A percentile compares a stretch with the other conserved stretches of the same genome.
Evolutionary conservation across 768 basidiomycete species (phyloP).

Genomic region (Leccinum subtestaceum): DNA sequence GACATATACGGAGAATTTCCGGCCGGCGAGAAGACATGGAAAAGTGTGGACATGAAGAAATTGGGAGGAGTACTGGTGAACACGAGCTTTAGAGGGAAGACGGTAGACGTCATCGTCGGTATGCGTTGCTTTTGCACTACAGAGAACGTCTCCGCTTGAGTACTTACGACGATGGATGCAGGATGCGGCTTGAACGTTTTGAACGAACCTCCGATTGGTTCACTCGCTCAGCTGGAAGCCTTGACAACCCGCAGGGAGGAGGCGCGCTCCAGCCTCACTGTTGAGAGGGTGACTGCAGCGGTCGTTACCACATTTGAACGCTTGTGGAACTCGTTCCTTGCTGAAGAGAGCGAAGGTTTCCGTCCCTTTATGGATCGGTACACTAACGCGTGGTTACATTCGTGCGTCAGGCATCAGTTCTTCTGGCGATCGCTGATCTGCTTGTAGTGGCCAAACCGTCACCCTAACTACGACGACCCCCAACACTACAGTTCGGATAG

Average conservation of each 20-base stretch:
- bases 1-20: slow-evolving; percentile 79
- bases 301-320: slow-evolving; percentile 74
- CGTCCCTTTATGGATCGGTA: slow-evolving; percentile 79
- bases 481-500: slow-evolving; percentile 66
- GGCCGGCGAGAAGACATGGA: slow-evolving; percentile 30
- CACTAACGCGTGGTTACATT: slow-evolving; percentile 83
- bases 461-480: slow-evolving; percentile 78
- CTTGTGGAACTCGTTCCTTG: slow-evolving; percentile 75
- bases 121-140: slow-evolving; percentile 21
- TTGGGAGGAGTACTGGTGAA: slow-evolving; percentile 92
- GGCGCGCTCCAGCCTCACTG: slow-evolving; percentile 39
- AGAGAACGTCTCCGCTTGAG: neutral
- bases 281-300: slow-evolving; percentile 73
- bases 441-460: slow-evolving; percentile 71
- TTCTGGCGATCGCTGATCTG: neutral
- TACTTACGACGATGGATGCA: slow-evolving; percentile 30
- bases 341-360: slow-evolving; percentile 56
- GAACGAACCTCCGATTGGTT: slow-evolving; percentile 79
- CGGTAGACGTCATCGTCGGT: slow-evolving; percentile 82
- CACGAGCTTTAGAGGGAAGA: slow-evolving; percentile 72
- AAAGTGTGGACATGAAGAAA: slow-evolving; percentile 56
- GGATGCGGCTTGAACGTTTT: slow-evolving; percentile 89
- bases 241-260: slow-evolving; percentile 9
- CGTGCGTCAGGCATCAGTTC: slow-evolving; percentile 51
- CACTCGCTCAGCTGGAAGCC: slow-evolving; percentile 67